Evolutionary conservation across 371 early-diverging fungal genomes (phyloP), one percentile per base, ranked within the genome.

Genomic region (Blakeslea trispora): DNA sequence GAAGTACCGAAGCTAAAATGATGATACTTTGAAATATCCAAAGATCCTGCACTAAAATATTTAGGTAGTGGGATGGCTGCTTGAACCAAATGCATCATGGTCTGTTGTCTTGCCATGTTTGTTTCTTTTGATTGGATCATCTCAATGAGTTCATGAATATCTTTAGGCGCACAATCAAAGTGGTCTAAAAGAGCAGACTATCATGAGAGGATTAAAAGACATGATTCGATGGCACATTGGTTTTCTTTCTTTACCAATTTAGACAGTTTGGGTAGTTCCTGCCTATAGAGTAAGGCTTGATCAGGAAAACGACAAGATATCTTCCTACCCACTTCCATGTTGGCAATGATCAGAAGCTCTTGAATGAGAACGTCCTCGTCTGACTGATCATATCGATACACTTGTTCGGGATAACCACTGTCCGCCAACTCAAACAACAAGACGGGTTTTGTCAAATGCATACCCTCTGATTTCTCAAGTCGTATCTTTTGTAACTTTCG

Each of bases 41-140:
- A 40, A 11, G 84, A 78, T 5, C 92, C 93, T 1, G 91, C 86
- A 69, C 89, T 90, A 56, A 89, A 88, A 57, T 91, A 93, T 28
- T 81, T 82, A 7, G 87, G 86, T 47, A 82, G 82, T 74, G 86
- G 83, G 77, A 91, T 86, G 0, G 81, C 76, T 39, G 76, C 73
- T 49, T 76, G 81, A 34, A 81, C 70, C 41, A 91, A 55, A 31
- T 87, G 80, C 8, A 74, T 60, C 34, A 89, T 45, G 7, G 85
- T 65, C 10, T 72, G 61, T 41, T 56, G 57, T 45, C 59, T 66
- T 40, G 63, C 61, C 10, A 22, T 17, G 3, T 55, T 55, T 7
- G 35, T n/a, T 18, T 63, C 57, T 15, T 53, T 39, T 15, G 55
- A 46, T n/a, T 31, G 6, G 15, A 42, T 41, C 8, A 57, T 31